Base-by-base conservation (phyloP, 2,329 filamentous ascomycete genomes). In the Basipetospora chlamydospora region DNA sequence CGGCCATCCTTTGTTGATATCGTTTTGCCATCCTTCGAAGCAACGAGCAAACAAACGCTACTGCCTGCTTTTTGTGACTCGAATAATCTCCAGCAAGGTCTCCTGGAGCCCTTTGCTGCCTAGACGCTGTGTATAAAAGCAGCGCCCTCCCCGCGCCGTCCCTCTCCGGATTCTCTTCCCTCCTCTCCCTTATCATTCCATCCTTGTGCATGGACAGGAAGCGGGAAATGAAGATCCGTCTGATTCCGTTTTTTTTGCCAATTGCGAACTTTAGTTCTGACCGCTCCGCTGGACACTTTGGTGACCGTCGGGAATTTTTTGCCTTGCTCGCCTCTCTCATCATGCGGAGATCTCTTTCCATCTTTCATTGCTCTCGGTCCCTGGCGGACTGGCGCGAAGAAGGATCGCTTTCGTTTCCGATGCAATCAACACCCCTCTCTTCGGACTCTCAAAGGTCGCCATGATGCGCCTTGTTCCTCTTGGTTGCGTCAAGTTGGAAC, bases 181-280 rank as follows among this genome's bases (percentile, higher is more conserved):
- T 57, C 53, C 49, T 58, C 64, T 66, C 59, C 55, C 43, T 60
- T 29, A n/a, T n/a, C n/a, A n/a, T 61, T 48, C 54, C 58, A 70
- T 70, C 66, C 62, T 49, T 66, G 71, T 77, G 74, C 73, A 74
- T 60, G 75, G 77, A 77, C 76, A 69, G 77, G 76, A 80, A 73
- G 74, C 73, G 70, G 74, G 75, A 70, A 79, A 76, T 81, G 77
- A 81, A 73, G 77, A 80, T 77, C 78, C 64, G 70, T 76, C 73
- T 67, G 72, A 77, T 71, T 66, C 67, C 64, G 67, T n/a, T 65
- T 66, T 76, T 76, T 80, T 81, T 81, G 77, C 77, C 81, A 80
- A 77, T 82, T 82, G 77, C 81, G 81, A 82, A 81, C 77, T 82
- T 80, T 71, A 69, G 52, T 66, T 63, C n/a, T 74, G 75, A 80